Percentiles rank a stretch among this genome's conserved stretches.
These are phyloP conservation scores for Podila horticola DNA, from an alignment of 192 early-diverging fungal genomes.

Conservation along the genomic window DNA sequence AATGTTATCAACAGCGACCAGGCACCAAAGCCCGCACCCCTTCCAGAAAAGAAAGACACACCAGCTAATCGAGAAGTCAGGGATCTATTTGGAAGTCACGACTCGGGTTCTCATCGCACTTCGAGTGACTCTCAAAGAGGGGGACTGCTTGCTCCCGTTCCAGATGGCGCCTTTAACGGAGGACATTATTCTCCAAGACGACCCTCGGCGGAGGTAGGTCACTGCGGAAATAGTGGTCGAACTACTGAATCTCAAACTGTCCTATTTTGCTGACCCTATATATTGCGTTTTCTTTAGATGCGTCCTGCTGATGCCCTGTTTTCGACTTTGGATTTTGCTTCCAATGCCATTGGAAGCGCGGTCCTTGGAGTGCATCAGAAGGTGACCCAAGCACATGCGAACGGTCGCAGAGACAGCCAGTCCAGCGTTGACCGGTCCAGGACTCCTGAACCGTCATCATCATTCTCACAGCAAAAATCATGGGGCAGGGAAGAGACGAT, in stretches of 20 bases:
- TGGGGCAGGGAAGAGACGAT: neutral
- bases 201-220: slow-evolving; percentile 27
- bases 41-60: neutral
- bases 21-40: neutral
- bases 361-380: slow-evolving; percentile 44
- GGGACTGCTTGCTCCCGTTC: slow-evolving; percentile 1
- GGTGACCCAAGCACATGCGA: slow-evolving; percentile 22
- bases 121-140: neutral
- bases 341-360: slow-evolving; percentile 50
- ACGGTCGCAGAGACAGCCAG: slow-evolving; percentile 1
- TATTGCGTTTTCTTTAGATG: slow-evolving; percentile 13
- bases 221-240: neutral
- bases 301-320: slow-evolving; percentile 34
- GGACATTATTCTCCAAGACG: slow-evolving; percentile 1
- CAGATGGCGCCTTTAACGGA: neutral
- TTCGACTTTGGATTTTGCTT: slow-evolving; percentile 48
- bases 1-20: neutral
- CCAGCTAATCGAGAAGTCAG: slow-evolving; percentile 7
- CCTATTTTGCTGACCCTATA: neutral
- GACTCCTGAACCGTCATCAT: neutral
- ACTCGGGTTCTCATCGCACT: neutral
- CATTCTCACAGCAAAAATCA: neutral
- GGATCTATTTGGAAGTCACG: slow-evolving; percentile 9
- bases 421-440: neutral
- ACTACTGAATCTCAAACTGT: neutral